Base-by-base conservation (phyloP, 2,329 filamentous ascomycete genomes). In the Cladosporium austrohemisphaericum region DNA sequence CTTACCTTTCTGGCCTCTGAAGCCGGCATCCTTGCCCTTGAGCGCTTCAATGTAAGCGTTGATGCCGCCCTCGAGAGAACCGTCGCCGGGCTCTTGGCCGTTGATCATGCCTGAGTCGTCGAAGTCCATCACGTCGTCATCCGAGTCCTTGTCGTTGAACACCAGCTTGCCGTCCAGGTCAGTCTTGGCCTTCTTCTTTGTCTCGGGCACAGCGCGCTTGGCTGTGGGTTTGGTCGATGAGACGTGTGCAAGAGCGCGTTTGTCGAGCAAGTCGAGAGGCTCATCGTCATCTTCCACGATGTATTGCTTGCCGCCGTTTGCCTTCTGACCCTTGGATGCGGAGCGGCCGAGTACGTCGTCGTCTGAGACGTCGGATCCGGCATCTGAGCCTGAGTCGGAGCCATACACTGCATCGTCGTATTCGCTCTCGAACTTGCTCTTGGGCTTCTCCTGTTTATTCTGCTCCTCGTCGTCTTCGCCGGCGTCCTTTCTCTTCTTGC, bases 341-440 rank as follows among this genome's bases (percentile, higher is more conserved):
- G 69, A 70, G 32, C 65, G 58, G 14, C 71, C 71, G 3, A 74
- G 68, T 57, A 72, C 71, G 45, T 84, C 81, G 57, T 78, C 80
- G 56, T 84, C 81, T 8, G 80, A 81, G 51, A 82, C 79, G 50
- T 81, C 83, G 1, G 77, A 81, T 5, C 76, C 80, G 10, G 75
- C 55, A 43, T 72, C 76, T 37, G 82, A 66, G 41, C 76, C 84
- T 10, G 70, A 70, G 3, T 62, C 64, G 31, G 62, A 66, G 65
- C 89, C 91, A 65, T 96, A 95, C 26, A 98, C 81, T n/a, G 92
- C 91, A 68, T 95, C 86, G 67, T 97, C 92, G 68, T 93, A 96
- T 63, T 94, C 92, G 69, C 87, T 94, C 69, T 91, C 89, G 65
- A 94, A 95, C 52, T 83, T 81, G 61, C 79, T 73, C 65, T 78